Conservation (phyloP, 441 rosid species). For the Pelargonium australe region DNA sequence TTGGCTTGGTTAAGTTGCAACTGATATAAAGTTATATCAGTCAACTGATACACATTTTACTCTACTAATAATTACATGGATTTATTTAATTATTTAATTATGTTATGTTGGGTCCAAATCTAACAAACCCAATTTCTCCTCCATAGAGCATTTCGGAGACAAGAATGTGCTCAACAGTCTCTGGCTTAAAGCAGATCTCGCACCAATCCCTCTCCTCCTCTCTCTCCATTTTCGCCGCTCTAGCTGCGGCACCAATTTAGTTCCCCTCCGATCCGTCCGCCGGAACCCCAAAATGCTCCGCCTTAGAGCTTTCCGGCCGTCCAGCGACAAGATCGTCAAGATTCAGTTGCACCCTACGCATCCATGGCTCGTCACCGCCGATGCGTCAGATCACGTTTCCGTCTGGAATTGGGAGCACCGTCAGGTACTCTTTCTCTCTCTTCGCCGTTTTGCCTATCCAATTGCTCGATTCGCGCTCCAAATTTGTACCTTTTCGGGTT, state of each 20-base stretch:
- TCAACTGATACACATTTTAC: too few species aligned
- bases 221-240: conserved; percentile 4
- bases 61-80: too few species aligned
- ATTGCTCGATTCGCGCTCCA: background rate
- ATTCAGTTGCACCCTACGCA: conserved; percentile 91
- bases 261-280: background rate
- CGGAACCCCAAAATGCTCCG: conserved; percentile 45
- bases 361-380: conserved; percentile 90
- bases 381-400: conserved; percentile 80
- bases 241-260: background rate
- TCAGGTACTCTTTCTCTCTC: conserved; percentile 34
- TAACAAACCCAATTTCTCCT: background rate
- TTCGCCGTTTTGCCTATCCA: background rate
- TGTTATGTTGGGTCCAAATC: background rate
- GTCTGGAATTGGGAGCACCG: conserved; percentile 99
- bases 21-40: too few species aligned
- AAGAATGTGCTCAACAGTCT: background rate
- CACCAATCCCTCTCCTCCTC: background rate
- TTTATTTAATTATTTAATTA: too few species aligned
- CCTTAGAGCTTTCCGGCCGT: conserved; percentile 71
- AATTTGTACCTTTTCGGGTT: too few species aligned
- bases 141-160: background rate
- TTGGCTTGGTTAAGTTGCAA: too few species aligned
- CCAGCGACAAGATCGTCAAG: conserved; percentile 70
- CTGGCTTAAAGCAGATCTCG: conserved; percentile 4